These are phyloP conservation scores for Sinapis alba DNA, from an alignment of 441 rosid species.

Conservation along the genomic window DNA sequence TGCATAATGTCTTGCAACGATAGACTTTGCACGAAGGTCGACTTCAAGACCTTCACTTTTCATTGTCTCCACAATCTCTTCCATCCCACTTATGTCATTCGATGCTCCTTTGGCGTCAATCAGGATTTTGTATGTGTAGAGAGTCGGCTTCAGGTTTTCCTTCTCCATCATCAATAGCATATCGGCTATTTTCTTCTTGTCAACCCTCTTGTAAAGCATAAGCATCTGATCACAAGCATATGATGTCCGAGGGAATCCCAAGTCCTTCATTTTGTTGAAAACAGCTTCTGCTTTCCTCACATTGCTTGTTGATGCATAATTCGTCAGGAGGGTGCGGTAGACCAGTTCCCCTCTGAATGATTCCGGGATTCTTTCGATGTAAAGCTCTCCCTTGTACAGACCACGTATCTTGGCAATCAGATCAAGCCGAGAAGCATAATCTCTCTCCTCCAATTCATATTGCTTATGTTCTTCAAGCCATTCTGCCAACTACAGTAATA, in stretches of 20 bases:
- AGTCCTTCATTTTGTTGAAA: conserved; percentile 79
- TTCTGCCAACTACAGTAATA: conserved; percentile 56
- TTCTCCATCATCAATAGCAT: conserved; percentile 77
- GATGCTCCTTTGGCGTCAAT: conserved; percentile 69
- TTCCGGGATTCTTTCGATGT: conserved; percentile 54
- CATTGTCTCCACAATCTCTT: conserved; percentile 70
- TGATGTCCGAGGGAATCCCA: conserved; percentile 55
- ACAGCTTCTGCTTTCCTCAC: conserved; percentile 63
- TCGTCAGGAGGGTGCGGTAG: conserved; percentile 67
- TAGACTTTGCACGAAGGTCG: conserved; percentile 45
- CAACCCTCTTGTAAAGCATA: conserved; percentile 62
- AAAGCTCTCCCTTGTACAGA: conserved; percentile 58
- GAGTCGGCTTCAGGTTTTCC: conserved; percentile 66
- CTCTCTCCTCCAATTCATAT: conserved; percentile 58
- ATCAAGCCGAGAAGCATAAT: conserved; percentile 76
- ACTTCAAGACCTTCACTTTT: conserved; percentile 72
- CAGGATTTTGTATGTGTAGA: conserved; percentile 62
- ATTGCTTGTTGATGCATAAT: conserved; percentile 46
- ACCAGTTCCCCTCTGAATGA: conserved; percentile 66
- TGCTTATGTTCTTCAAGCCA: conserved; percentile 65
- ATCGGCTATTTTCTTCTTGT: conserved; percentile 78
- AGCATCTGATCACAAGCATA: conserved; percentile 83
- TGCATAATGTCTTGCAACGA: conserved; percentile 65
- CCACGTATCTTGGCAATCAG: conserved; percentile 70
- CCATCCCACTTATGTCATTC: conserved; percentile 78